These are phyloP conservation scores for Blastobotrys capitulatus DNA, from an alignment of 1,139 yeast species.

Conservation along the genomic window DNA sequence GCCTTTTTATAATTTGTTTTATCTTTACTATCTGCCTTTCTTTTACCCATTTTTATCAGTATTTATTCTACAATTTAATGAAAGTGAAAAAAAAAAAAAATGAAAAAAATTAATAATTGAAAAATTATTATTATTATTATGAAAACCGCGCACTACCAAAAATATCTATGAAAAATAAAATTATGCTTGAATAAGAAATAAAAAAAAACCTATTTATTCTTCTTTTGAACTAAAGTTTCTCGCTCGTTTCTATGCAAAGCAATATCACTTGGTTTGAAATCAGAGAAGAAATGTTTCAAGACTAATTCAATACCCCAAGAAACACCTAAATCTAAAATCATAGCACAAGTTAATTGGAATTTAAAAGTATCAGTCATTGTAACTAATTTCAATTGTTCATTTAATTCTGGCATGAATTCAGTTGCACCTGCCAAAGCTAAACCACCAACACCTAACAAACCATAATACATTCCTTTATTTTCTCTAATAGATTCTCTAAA, in stretches of 20 bases:
- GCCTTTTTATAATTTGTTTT: neutral
- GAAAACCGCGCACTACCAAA: neutral
- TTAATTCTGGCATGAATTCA: conserved; percentile 90
- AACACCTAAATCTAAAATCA: conserved; percentile 69
- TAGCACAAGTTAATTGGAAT: conserved; percentile 63
- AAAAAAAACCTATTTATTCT: conserved; percentile 27
- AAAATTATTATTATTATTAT: conserved; percentile 4
- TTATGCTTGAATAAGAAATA: no score
- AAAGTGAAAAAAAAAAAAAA: conserved; percentile 1
- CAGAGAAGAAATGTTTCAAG: conserved; percentile 82
- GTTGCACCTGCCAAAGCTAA: conserved; percentile 90
- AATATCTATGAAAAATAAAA: neutral
- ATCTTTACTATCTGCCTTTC: neutral
- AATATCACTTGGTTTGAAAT: conserved; percentile 87
- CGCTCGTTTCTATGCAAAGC: conserved; percentile 44
- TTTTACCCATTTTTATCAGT: conserved; percentile 12
- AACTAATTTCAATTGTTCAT: conserved; percentile 86
- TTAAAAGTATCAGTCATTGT: conserved; percentile 78
- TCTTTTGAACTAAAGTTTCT: conserved; percentile 28
- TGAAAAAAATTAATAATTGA: neutral
- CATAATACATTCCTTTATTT: conserved; percentile 96
- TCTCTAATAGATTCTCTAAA: conserved; percentile 87
- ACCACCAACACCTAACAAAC: conserved; percentile 84
- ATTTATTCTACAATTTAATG: neutral
- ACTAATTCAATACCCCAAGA: conserved; percentile 76